Conservation (phyloP, 1,284 basidiomycete species). For the Ceratobasidium sp. region DNA sequence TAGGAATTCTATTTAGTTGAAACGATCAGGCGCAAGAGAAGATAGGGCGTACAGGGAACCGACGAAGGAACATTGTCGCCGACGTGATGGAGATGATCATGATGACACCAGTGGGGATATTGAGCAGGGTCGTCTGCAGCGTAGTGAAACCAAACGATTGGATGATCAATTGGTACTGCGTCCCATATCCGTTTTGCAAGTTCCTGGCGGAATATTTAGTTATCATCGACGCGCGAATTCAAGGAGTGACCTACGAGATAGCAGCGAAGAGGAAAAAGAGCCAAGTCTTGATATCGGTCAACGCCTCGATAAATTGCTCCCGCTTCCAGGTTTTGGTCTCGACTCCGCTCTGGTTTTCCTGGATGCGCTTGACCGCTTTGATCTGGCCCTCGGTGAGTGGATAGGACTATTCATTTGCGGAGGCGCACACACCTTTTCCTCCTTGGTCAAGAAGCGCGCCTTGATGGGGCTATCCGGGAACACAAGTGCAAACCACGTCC, state of each 20-base stretch:
- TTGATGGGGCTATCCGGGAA: conserved; percentile 52
- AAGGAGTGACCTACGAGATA: conserved; percentile 48
- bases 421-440: conserved; percentile 50
- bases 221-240: not conserved
- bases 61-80: conserved; percentile 46
- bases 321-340: conserved; percentile 62
- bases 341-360: conserved; percentile 54
- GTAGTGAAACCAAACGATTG: conserved; percentile 55
- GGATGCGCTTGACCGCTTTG: conserved; percentile 52
- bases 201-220: conserved; percentile 49
- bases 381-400: conserved; percentile 5
- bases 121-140: conserved; percentile 61
- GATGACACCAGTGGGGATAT: conserved; percentile 55
- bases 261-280: conserved; percentile 60
- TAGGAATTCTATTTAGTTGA: conserved; percentile 22
- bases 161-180: conserved; percentile 62
- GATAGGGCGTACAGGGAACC: conserved; percentile 49
- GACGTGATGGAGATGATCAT: conserved; percentile 47
- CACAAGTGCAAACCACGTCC: conserved; percentile 45
- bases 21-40: conserved; percentile 4
- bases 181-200: conserved; percentile 56
- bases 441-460: conserved; percentile 52
- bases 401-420: not conserved
- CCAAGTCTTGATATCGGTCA: conserved; percentile 61
- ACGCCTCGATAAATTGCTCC: conserved; percentile 58